Base-by-base conservation (phyloP, 805 yeast genomes). In the Suhomyces pyralidae region DNA sequence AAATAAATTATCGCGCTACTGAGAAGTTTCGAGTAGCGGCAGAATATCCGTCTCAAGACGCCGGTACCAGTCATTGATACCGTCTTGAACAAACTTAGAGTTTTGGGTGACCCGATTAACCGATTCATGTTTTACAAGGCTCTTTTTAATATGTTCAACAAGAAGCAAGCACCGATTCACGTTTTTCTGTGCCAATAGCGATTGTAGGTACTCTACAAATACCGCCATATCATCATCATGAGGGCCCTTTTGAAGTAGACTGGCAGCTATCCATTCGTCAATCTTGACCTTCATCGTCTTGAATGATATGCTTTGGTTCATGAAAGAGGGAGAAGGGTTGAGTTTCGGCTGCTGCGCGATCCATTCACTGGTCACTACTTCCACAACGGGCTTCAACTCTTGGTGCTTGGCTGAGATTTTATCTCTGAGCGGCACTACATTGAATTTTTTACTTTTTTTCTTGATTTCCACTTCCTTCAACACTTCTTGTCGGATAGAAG, bases 401-500 rank as follows among this genome's bases (percentile, higher is more conserved):
- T 57, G 50, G 6, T 53, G 49, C 43, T 55, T 58, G 46, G 46
- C 48, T 8, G 28, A 50, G 8, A 73, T 52, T 51, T 70, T 70
- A 3, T 66, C 67, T 38, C 64, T 60, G 53, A 70, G 55, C 1
- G 73, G 60, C 7, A 59, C 62, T 20, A 66, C 53, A 34, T 63
- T 65, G 36, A 65, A 55, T 26, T 58, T 56, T 50, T 65, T 66
- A n/a, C 62, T 53, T 49, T 64, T 63, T 24, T 61, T 63, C 43
- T 61, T 67, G 51, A 66, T 61, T 40, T 68, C 71, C 34, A 70
- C 51, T 36, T 74, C 78, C 47, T 67, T 67, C 46, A 70, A 49
- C 5, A 74, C 73, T 49, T 74, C 77, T 7, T 67, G 55, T 48
- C 69, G 62, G 10, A 76, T 58, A 6, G 69, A 67, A 0, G 77